Conservation (phyloP, 371 early-diverging fungal species). For the Entomophthora muscae region DNA sequence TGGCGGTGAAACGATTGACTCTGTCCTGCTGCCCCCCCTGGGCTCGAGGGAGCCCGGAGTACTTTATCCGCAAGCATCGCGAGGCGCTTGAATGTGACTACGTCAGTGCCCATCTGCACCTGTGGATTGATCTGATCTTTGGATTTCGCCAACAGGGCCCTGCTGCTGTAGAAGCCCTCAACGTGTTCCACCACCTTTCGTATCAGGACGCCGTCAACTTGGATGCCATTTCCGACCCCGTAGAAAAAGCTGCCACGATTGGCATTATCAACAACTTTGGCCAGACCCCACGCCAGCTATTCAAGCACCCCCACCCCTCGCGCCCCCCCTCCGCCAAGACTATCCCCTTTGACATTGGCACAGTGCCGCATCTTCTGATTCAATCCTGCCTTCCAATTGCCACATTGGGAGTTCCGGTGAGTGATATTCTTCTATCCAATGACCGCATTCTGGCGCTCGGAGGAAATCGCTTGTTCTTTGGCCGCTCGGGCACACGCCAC, state of each 20-base stretch:
- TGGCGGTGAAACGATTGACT: constrained; percentile 52
- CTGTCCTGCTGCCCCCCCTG: constrained; percentile 66
- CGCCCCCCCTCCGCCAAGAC: constrained; percentile 17
- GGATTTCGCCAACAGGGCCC: constrained; percentile 76
- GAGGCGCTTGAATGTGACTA: constrained; percentile 84
- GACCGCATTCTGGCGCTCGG: constrained; percentile 27
- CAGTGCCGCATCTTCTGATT: constrained; percentile 29
- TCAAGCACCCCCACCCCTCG: constrained; percentile 55
- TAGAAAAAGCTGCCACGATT: constrained; percentile 77
- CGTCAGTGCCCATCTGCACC: constrained; percentile 62
- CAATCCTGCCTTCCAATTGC: constrained; percentile 32
- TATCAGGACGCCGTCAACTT: constrained; percentile 85
- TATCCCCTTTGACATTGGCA: constrained; percentile 25
- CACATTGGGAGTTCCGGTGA: constrained; percentile 33
- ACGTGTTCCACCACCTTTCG: constrained; percentile 78
- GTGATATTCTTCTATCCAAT: constrained; percentile 23
- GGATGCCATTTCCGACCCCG: constrained; percentile 68
- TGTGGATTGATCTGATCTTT: constrained; percentile 85
- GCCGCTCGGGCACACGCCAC: constrained; percentile 24
- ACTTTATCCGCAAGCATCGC: constrained; percentile 74
- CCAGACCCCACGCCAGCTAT: constrained; percentile 76
- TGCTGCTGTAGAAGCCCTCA: constrained; percentile 61
- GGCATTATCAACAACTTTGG: constrained; percentile 92
- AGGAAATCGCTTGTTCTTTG: constrained; percentile 28
- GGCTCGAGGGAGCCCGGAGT: constrained; percentile 66